Evolutionary conservation across 495 filamentous ascomycete genomes (phyloP), one percentile per base, ranked within the genome.

Genomic region (Thozetella sp.): DNA sequence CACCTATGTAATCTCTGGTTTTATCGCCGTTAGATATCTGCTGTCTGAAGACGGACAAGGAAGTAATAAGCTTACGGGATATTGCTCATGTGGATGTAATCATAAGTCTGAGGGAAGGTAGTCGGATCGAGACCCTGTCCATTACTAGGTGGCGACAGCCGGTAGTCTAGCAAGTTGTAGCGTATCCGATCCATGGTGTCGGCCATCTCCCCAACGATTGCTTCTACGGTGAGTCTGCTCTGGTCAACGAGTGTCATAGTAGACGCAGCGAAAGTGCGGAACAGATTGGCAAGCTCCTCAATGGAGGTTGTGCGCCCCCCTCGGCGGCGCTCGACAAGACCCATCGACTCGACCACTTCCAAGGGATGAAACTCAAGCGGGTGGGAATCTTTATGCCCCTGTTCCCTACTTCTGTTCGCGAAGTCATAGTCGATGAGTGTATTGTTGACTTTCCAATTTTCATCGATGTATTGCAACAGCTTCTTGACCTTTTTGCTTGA

Each of bases 1-100:
- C 72, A 17, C 73, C 72, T 19, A 69, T 37, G 51, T 71, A 76
- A 37, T 76, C 73, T 25, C 72, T 71, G n/a, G 25, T 6, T 19
- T 22, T 17, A 52, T 52, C 22, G 22, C 4, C 20, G 1, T 34
- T 25, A 17, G 15, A 30, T 22, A 59, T 50, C 58, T 27, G 23
- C 20, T 22, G 11, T 1, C 19, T 3, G 1, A 2, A 48, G 11
- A 4, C 3, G 51, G 25, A 37, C 15, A 34, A n/a, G 4, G 52
- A 50, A 50, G n/a, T 50, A 12, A n/a, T 26, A 22, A 12, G 64
- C 70, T 59, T 68, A 73, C 70, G 67, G 72, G 30, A 72, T 63
- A 52, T 75, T 74, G 52, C 66, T 72, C 25, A 70, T 54, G 56
- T 75, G 72, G 12, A 75, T 67, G 15, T 62, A 25, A 34, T 74